Percentiles rank a stretch among this genome's conserved stretches.
Conservation (phyloP, 2,329 filamentous ascomycete species). For the Cercospora berteroae region DNA sequence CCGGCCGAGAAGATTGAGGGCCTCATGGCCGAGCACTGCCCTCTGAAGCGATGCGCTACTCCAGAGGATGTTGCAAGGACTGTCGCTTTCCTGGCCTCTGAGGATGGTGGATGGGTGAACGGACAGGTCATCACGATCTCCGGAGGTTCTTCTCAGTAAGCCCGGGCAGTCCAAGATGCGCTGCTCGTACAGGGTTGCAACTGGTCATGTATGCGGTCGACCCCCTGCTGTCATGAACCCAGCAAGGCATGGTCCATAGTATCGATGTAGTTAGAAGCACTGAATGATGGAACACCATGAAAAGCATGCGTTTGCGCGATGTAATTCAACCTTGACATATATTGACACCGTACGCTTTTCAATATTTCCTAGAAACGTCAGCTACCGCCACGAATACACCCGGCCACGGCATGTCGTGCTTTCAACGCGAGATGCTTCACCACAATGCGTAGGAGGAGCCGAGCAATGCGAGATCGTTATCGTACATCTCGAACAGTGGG, state of each 20-base stretch:
- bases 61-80: constrained; percentile 47
- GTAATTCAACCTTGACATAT: background rate
- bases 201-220: background rate
- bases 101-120: constrained; percentile 44
- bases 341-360: background rate
- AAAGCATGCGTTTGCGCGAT: background rate
- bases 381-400: background rate
- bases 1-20: constrained; percentile 51
- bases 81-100: constrained; percentile 41
- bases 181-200: background rate
- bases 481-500: background rate
- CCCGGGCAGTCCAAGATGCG: background rate
- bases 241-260: background rate
- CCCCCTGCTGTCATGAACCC: background rate
- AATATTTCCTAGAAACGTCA: background rate
- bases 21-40: constrained; percentile 52
- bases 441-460: background rate
- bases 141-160: constrained; percentile 42
- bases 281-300: background rate
- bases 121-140: constrained; percentile 46
- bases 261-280: background rate
- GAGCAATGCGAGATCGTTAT: background rate
- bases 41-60: constrained; percentile 49
- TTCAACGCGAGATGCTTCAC: background rate
- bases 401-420: background rate